These are phyloP conservation scores for Chlorophyllum brunneum DNA, from an alignment of 768 basidiomycete genomes.

Conservation along the genomic window DNA sequence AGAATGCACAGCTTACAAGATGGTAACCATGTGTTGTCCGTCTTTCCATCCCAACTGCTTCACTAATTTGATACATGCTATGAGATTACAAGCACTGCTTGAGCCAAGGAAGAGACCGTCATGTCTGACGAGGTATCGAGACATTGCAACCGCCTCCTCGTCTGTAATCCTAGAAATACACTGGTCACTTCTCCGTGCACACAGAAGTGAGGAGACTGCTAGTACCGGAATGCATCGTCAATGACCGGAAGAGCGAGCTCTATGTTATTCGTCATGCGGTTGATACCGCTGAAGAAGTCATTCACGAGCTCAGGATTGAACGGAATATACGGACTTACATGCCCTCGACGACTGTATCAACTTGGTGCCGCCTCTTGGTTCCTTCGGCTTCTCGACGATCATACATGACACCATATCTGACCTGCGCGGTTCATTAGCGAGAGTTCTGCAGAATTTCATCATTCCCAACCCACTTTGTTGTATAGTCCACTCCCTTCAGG, in stretches of 20 bases:
- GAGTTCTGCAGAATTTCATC: background rate
- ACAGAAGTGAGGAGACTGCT: background rate
- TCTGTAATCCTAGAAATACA: conserved; percentile 71
- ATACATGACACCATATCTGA: conserved; percentile 94
- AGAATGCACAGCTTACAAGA: conserved; percentile 52
- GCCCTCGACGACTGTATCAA: conserved; percentile 94
- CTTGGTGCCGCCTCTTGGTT: conserved; percentile 87
- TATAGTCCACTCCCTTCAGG: conserved; percentile 93
- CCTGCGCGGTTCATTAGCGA: conserved; percentile 32
- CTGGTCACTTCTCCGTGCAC: no score
- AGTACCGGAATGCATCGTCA: conserved; percentile 83
- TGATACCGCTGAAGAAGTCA: conserved; percentile 67
- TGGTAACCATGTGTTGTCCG: conserved; percentile 77
- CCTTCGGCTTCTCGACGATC: conserved; percentile 92
- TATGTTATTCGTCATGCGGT: conserved; percentile 89
- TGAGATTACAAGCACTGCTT: conserved; percentile 92
- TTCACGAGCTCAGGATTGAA: background rate
- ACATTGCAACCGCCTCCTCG: conserved; percentile 93
- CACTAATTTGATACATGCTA: conserved; percentile 83
- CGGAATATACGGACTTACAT: conserved; percentile 43
- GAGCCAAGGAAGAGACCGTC: conserved; percentile 96
- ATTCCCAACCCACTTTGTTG: conserved; percentile 63
- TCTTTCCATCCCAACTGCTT: conserved; percentile 65
- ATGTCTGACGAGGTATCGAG: conserved; percentile 82
- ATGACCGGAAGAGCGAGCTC: conserved; percentile 80